Conservation (phyloP, 306 rosid genomes). For the Cercis canadensis region DNA sequence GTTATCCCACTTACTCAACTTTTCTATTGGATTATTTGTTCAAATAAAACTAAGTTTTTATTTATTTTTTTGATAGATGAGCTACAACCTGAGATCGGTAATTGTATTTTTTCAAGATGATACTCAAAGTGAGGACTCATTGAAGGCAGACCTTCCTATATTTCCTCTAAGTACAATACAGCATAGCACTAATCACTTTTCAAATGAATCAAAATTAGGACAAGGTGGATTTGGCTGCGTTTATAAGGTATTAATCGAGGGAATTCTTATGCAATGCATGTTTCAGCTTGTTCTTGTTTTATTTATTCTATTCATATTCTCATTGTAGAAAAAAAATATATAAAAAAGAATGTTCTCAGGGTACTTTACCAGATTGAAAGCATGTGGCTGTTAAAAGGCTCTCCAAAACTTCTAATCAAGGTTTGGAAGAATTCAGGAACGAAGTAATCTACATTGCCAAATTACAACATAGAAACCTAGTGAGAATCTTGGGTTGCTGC, state of each 20-base stretch:
- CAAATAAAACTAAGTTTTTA: too few relatives aligned
- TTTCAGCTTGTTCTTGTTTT: too few relatives aligned
- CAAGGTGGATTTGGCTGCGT: constrained; percentile 55
- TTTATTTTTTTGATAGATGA: too few relatives aligned
- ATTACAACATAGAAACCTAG: constrained; percentile 47
- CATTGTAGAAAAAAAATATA: too few relatives aligned
- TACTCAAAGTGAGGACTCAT: background rate
- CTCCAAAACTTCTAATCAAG: constrained; percentile 46
- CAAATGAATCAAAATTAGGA: constrained; percentile 44
- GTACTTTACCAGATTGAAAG: constrained; percentile 43
- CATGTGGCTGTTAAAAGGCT: constrained; percentile 51
- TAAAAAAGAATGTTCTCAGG: constrained; percentile 24
- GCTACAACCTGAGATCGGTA: too few relatives aligned
- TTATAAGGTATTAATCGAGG: constrained; percentile 29
- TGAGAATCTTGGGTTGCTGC: constrained; percentile 50
- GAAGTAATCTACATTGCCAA: constrained; percentile 5
- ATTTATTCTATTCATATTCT: too few relatives aligned
- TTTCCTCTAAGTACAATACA: background rate
- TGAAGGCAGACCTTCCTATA: background rate
- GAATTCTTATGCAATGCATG: background rate
- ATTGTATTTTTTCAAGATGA: too few relatives aligned
- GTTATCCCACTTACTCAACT: too few relatives aligned
- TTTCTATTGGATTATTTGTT: too few relatives aligned
- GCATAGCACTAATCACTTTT: constrained; percentile 24
- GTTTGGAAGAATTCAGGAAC: constrained; percentile 46